A percentile compares a stretch with the other conserved stretches of the same genome.
phyloP scores from a whole-genome alignment of 805 yeast species.

The Cyberlindnera misumaiensis region DNA sequence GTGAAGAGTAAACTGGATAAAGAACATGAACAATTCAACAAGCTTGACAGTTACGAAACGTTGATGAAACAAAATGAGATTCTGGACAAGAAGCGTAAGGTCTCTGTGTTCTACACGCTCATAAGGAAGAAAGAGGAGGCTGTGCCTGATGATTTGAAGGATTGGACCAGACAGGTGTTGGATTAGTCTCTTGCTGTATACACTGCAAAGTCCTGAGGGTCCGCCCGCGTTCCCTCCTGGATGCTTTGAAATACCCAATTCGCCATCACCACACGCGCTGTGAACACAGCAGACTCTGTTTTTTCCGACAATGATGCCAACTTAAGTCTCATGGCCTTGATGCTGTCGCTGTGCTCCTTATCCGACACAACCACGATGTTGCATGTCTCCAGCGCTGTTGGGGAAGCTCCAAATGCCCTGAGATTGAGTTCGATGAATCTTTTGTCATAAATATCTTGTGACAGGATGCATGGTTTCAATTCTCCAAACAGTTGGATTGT shows the following conservation, averaged over 20 bases:
- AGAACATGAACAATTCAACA: conserved; percentile 17
- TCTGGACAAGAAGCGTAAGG: conserved; percentile 14
- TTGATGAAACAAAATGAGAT: conserved; percentile 12
- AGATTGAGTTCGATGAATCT: conserved; percentile 21
- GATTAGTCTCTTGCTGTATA: conserved; percentile 2
- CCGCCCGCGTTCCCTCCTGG: conserved; percentile 23
- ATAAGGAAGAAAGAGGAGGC: conserved; percentile 5
- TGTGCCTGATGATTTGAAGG: conserved; percentile 6
- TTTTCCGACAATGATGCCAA: conserved; percentile 5
- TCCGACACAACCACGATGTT: conserved; percentile 34
- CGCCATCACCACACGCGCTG: conserved; percentile 29
- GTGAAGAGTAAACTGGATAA: conserved; percentile 11
- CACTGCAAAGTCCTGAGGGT: conserved; percentile 27
- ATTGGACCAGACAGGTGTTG: conserved; percentile 16
- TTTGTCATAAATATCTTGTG: conserved; percentile 3
- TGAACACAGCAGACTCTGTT: conserved; percentile 10
- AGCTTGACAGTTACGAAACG: conserved; percentile 17
- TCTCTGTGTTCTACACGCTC: conserved; percentile 18
- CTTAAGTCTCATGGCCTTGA: conserved; percentile 5
- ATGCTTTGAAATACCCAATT: conserved; percentile 33
- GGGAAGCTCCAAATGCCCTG: conserved; percentile 39
- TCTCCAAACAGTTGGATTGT: conserved; percentile 29
- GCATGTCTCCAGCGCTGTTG: conserved; percentile 24
- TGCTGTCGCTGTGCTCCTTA: background rate
- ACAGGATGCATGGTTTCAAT: conserved; percentile 24